Conservation (phyloP, 345 rosid genomes). For the Brassica carinata region DNA sequence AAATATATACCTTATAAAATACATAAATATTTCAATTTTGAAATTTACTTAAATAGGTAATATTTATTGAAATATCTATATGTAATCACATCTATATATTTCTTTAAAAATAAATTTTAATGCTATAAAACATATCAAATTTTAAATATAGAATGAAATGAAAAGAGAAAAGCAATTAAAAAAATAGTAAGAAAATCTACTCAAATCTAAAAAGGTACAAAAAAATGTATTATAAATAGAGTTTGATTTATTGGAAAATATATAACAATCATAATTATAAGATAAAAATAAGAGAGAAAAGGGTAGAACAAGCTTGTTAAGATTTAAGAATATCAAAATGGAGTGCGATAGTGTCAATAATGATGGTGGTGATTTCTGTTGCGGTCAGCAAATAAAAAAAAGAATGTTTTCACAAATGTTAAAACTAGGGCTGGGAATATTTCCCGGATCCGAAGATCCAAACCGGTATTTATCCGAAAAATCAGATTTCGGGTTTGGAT, state of each 20-base stretch:
- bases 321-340: slow-evolving; percentile 16
- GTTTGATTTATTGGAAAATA: background rate
- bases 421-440: no score
- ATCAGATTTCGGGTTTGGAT: no score
- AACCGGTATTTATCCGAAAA: no score
- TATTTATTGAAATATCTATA: background rate
- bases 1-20: no score
- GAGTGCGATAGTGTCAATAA: slow-evolving; percentile 14
- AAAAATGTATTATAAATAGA: slow-evolving; percentile 22
- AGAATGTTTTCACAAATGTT: background rate
- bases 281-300: background rate
- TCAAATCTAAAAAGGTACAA: background rate
- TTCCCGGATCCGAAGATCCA: no score
- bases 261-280: background rate
- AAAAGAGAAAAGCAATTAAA: background rate
- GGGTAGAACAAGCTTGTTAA: background rate
- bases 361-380: background rate
- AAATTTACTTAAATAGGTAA: no score
- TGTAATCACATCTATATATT: background rate
- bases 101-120: background rate
- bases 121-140: background rate
- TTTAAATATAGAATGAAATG: background rate
- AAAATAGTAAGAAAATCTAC: background rate
- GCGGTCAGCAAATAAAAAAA: background rate
- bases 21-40: no score